phyloP scores from a whole-genome alignment of 352 stramenopile genomes.

The Peronospora tabacina region DNA sequence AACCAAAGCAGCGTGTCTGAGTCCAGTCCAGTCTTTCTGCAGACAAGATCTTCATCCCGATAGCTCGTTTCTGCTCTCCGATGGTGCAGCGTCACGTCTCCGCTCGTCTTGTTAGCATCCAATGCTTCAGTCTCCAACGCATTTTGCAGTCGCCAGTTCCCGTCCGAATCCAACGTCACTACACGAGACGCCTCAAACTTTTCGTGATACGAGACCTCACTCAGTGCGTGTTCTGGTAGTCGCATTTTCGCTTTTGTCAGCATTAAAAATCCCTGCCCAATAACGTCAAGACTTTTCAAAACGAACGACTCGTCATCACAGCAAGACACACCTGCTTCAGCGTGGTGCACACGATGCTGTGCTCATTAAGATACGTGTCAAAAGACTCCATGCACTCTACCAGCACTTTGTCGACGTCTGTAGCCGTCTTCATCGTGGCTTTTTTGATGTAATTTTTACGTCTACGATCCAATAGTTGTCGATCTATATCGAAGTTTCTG shows the following conservation, averaged over 20 bases:
- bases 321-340: constrained; percentile 42
- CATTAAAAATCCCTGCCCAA: constrained; percentile 58
- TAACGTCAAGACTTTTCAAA: constrained; percentile 7
- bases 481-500: too few species aligned
- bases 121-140: constrained; percentile 1
- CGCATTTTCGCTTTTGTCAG: constrained; percentile 49
- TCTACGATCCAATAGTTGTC: neutral
- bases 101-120: neutral
- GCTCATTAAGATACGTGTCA: constrained; percentile 46
- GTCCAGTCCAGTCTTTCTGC: neutral
- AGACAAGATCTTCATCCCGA: neutral
- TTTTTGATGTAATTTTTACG: neutral
- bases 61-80: constrained; percentile 13
- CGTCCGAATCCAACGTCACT: constrained; percentile 12
- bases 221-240: constrained; percentile 40
- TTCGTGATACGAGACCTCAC: constrained; percentile 58
- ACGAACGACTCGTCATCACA: neutral
- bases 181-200: constrained; percentile 37
- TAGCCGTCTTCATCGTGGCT: constrained; percentile 8
- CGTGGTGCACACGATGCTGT: constrained; percentile 37
- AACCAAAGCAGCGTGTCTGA: constrained; percentile 55
- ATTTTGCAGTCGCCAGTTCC: constrained; percentile 21
- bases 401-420: constrained; percentile 33
- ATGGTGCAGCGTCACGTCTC: constrained; percentile 6
- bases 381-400: constrained; percentile 35